A percentile compares a stretch with the other conserved stretches of the same genome.
Conservation (phyloP, 2,329 filamentous ascomycete species). For the Diplocarpon rosae region DNA sequence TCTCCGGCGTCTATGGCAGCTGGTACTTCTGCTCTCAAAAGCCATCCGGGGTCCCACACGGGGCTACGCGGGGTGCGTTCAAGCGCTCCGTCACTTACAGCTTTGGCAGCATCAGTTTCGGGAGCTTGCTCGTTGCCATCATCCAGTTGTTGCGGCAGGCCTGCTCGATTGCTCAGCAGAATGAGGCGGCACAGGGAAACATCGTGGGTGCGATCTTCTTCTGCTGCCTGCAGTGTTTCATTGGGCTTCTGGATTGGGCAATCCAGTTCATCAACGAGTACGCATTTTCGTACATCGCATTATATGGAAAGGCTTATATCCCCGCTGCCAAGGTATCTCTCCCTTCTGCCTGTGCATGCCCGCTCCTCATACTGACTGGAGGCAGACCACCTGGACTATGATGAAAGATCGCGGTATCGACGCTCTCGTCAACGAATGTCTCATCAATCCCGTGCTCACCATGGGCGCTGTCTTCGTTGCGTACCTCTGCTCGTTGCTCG, state of each 20-base stretch:
- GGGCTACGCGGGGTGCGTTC: constrained; percentile 73
- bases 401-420: constrained; percentile 89
- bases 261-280: constrained; percentile 85
- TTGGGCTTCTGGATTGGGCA: constrained; percentile 72
- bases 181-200: constrained; percentile 56
- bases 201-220: constrained; percentile 55
- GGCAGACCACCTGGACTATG: constrained; percentile 41
- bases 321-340: constrained; percentile 65
- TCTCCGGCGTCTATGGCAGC: constrained; percentile 79
- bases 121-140: constrained; percentile 75
- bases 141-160: constrained; percentile 77
- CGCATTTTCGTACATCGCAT: constrained; percentile 82
- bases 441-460: constrained; percentile 43
- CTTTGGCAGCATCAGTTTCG: constrained; percentile 82
- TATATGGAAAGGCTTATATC: constrained; percentile 85
- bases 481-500: constrained; percentile 69
- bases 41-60: constrained; percentile 56
- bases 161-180: constrained; percentile 64
- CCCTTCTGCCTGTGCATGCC: not conserved
- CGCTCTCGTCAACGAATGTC: constrained; percentile 59
- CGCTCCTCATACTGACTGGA: constrained; percentile 2
- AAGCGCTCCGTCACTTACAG: constrained; percentile 77
- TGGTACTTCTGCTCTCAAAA: constrained; percentile 76
- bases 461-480: constrained; percentile 77
- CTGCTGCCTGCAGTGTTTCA: constrained; percentile 66